These are phyloP conservation scores for Plectosphaerella cucumerina DNA, from an alignment of 2,329 filamentous ascomycete species.

Conservation along the genomic window DNA sequence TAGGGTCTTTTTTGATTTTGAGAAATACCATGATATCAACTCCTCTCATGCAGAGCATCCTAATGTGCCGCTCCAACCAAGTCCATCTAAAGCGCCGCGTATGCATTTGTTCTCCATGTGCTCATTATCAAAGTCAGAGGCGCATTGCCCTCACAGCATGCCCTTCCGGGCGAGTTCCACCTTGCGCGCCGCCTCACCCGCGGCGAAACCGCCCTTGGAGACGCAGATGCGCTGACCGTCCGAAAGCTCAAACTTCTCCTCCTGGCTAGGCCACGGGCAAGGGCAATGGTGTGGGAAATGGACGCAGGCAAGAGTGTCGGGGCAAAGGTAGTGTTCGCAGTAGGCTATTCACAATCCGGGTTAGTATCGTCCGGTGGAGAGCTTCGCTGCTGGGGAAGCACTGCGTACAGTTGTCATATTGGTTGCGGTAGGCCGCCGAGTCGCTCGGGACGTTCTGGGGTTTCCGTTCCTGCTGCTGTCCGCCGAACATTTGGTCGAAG, in stretches of 20 bases:
- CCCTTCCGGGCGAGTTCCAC: constrained; percentile 78
- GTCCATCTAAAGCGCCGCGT: neutral
- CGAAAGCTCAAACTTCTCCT: constrained; percentile 73
- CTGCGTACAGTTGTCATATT: constrained; percentile 61
- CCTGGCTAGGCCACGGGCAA: constrained; percentile 71
- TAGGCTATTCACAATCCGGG: constrained; percentile 47
- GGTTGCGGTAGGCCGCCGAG: constrained; percentile 70
- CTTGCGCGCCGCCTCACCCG: constrained; percentile 68
- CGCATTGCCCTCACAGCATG: constrained; percentile 47
- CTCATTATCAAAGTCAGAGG: neutral
- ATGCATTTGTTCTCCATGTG: neutral
- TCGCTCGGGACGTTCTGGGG: constrained; percentile 83
- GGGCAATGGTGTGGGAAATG: constrained; percentile 97
- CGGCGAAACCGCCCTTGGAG: constrained; percentile 70
- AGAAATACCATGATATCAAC: neutral
- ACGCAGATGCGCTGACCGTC: constrained; percentile 72
- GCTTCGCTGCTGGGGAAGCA: neutral
- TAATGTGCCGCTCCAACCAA: neutral
- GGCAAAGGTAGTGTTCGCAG: constrained; percentile 92
- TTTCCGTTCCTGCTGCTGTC: constrained; percentile 54
- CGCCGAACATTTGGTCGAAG: constrained; percentile 96
- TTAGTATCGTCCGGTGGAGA: neutral
- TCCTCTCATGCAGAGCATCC: neutral
- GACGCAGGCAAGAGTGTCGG: constrained; percentile 90
- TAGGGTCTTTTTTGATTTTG: too few species aligned